Percentiles rank a stretch among this genome's conserved stretches.
These are phyloP conservation scores for Diplocarpon rosae DNA, from an alignment of 2,329 filamentous ascomycete species.

Conservation along the genomic window DNA sequence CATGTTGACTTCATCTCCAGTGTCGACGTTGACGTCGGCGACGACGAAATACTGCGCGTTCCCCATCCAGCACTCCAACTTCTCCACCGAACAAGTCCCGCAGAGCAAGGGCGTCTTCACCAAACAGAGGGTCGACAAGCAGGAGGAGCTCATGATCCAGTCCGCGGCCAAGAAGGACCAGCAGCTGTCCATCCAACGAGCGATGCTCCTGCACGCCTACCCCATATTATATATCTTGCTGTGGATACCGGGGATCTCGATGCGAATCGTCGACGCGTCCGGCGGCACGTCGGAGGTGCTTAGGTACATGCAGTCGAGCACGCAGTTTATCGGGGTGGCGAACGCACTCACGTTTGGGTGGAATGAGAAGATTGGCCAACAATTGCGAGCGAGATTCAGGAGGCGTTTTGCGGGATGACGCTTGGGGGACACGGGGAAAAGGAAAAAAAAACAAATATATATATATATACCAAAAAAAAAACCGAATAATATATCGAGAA, in stretches of 20 bases:
- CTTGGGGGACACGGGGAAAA: too few species aligned
- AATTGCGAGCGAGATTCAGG: background rate
- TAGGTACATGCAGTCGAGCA: background rate
- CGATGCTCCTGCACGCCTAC: constrained; percentile 3
- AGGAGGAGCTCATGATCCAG: constrained; percentile 1
- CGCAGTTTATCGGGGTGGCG: constrained; percentile 5
- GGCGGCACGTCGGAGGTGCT: background rate
- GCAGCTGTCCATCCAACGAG: constrained; percentile 2
- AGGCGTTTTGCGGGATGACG: background rate
- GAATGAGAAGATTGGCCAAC: constrained; percentile 6
- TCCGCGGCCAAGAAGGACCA: constrained; percentile 1
- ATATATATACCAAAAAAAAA: background rate
- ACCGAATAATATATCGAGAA: too few species aligned
- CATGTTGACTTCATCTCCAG: too few species aligned
- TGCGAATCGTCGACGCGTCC: constrained; percentile 1
- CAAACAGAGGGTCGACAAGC: background rate
- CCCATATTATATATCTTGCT: constrained; percentile 2
- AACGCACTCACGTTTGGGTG: constrained; percentile 5
- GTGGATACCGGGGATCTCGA: constrained; percentile 1
- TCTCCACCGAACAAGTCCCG: background rate
- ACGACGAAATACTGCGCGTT: too few species aligned
- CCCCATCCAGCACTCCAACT: background rate
- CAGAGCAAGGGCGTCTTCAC: background rate
- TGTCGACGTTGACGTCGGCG: too few species aligned
- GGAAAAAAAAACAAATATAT: too few species aligned